phyloP scores from a whole-genome alignment of 805 yeast genomes.

The Metschnikowia koreensis region DNA sequence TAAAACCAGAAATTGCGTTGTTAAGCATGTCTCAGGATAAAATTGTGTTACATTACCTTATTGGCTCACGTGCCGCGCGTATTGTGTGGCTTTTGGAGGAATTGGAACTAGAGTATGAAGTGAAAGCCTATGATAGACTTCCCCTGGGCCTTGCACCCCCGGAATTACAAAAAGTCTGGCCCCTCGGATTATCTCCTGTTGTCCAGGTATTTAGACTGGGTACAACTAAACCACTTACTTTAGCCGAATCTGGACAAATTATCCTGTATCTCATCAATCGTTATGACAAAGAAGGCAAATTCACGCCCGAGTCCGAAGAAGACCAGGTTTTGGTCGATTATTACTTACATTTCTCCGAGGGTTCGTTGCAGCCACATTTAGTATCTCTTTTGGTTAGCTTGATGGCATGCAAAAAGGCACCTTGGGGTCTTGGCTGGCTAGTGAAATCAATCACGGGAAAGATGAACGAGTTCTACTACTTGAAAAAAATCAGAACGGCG shows the following conservation, averaged over 20 bases:
- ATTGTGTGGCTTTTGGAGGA: constrained; percentile 40
- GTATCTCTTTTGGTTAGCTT: constrained; percentile 24
- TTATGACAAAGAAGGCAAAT: constrained; percentile 44
- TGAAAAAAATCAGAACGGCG: constrained; percentile 23
- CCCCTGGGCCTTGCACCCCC: constrained; percentile 30
- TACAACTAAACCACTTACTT: constrained; percentile 17
- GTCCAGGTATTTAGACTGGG: constrained; percentile 16
- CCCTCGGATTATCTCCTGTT: constrained; percentile 38
- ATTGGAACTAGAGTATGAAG: constrained; percentile 31
- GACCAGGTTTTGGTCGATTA: constrained; percentile 26
- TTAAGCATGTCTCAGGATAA: background rate
- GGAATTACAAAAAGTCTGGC: constrained; percentile 31
- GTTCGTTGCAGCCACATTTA: constrained; percentile 23
- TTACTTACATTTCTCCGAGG: constrained; percentile 27
- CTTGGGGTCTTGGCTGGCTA: constrained; percentile 25
- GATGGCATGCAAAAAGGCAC: constrained; percentile 28
- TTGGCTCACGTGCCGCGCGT: constrained; percentile 36
- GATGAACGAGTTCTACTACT: constrained; percentile 27
- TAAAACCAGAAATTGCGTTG: too few relatives aligned
- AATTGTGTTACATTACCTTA: constrained; percentile 16
- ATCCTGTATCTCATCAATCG: constrained; percentile 49
- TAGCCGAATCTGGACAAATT: constrained; percentile 64
- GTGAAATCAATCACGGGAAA: constrained; percentile 21
- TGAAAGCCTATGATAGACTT: constrained; percentile 29
- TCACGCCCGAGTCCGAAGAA: constrained; percentile 39